Evolutionary conservation across 176 grass and related monocot genomes (phyloP), one percentile per base, ranked within the genome.

Genomic region (Juncus effusus): DNA sequence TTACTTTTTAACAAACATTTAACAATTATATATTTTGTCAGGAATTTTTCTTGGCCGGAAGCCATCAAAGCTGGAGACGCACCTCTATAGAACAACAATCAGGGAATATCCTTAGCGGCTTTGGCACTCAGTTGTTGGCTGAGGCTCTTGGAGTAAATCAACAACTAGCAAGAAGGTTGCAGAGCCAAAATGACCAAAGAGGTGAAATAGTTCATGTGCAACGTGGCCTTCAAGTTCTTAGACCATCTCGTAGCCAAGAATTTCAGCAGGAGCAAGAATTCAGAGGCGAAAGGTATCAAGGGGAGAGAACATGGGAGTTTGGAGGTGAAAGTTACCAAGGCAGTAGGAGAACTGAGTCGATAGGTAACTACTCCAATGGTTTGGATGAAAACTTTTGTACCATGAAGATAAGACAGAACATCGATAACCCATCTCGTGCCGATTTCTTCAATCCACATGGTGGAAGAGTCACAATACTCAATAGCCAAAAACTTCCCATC

Each of bases 21-120:
- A 2, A 10, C 28, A 50, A 13, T 12, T 44, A 35, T 82, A 15
- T 39, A n/a, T 64, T 59, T 68, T 3, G 19, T 10, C 10, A 86
- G 78, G 67, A 86, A 38, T 81, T 86, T 12, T 65, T 77, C 13
- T n/a, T 86, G 51, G 78, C 78, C 10, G 78, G 83, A 38, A 77
- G 62, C 15, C 61, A 78, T 6, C 42, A 57, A 2, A 72, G 38
- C 50, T 44, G 36, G 19, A 55, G 56, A 36, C 75, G 73, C 2
- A 16, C 47, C 9, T 13, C 0, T 0, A 9, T 47, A 9, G 36
- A 41, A 12, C 51, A 73, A 81, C 7, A 61, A 11, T 71, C 59
- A 13, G 53, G 16, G 47, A 86, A 81, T 47, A 62, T 77, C 36
- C 53, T 86, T 10, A 69, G 5, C 2, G 78, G 78, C 7, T 85